Conservation (phyloP, 2,329 filamentous ascomycete species). For the Botrytis squamosa region DNA sequence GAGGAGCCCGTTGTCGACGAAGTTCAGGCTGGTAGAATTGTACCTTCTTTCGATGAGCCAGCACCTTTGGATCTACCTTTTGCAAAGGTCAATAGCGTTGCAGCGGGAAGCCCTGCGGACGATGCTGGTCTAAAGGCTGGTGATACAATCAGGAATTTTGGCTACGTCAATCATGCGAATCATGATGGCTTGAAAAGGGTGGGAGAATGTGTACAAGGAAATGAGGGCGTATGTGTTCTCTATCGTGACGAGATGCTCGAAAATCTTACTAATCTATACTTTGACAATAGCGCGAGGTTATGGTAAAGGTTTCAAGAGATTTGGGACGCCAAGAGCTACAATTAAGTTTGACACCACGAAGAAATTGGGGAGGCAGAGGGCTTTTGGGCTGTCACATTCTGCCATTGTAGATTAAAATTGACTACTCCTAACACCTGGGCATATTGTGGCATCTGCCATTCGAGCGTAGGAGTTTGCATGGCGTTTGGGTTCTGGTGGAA, state of each 20-base stretch:
- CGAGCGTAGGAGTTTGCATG: slow-evolving; percentile 27
- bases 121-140: slow-evolving; percentile 76
- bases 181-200: slow-evolving; percentile 84
- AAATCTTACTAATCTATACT: background rate
- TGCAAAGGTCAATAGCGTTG: slow-evolving; percentile 85
- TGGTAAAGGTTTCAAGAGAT: slow-evolving; percentile 63
- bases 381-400: slow-evolving; percentile 88
- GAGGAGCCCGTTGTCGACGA: slow-evolving; percentile 31
- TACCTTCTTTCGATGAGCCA: slow-evolving; percentile 40
- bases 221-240: slow-evolving; percentile 71
- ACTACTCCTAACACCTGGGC: background rate
- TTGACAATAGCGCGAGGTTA: slow-evolving; percentile 58
- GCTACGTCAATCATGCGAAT: slow-evolving; percentile 77
- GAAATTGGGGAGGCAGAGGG: slow-evolving; percentile 87
- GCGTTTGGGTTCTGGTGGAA: slow-evolving; percentile 23
- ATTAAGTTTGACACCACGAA: slow-evolving; percentile 71
- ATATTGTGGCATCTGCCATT: slow-evolving; percentile 6
- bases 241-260: background rate
- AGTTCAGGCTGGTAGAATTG: slow-evolving; percentile 32
- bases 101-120: slow-evolving; percentile 75
- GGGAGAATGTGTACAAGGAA: slow-evolving; percentile 84
- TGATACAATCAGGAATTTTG: slow-evolving; percentile 82
- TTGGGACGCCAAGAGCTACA: slow-evolving; percentile 55
- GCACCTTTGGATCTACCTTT: slow-evolving; percentile 62
- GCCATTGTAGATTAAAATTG: slow-evolving; percentile 56